Conservation (phyloP, 805 yeast genomes). For the Blastobotrys attinorum region DNA sequence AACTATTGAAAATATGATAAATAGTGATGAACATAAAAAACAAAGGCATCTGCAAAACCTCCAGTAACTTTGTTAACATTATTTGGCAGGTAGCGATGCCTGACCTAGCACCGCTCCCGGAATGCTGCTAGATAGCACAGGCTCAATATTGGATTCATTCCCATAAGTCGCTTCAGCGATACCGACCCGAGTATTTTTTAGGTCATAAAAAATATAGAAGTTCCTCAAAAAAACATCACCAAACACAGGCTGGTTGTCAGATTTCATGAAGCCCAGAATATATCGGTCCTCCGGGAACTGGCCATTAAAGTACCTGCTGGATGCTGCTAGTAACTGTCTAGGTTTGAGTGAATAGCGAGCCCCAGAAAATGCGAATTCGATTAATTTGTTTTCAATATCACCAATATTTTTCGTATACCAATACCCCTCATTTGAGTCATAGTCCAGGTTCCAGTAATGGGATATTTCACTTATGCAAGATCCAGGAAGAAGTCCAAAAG, state of each 20-base stretch:
- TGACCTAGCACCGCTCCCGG: no score
- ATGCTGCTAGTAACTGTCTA: conserved; percentile 14
- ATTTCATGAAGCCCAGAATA: conserved; percentile 11
- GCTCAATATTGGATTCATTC: conserved; percentile 1
- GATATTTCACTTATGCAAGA: conserved; percentile 3
- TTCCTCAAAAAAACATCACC: conserved; percentile 17
- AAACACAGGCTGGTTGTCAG: conserved; percentile 5
- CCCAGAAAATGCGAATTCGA: conserved; percentile 19
- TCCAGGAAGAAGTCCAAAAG: conserved; percentile 26
- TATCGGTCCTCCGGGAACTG: conserved; percentile 7
- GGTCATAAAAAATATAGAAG: conserved; percentile 17
- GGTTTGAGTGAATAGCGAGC: conserved; percentile 19
- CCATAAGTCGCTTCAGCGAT: conserved; percentile 13
- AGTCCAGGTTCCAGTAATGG: conserved; percentile 3
- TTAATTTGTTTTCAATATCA: background rate
- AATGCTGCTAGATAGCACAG: no score
- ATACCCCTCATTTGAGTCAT: conserved; percentile 6
- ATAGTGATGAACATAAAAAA: no score
- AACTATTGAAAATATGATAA: no score
- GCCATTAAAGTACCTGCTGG: conserved; percentile 4
- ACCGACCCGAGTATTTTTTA: conserved; percentile 12
- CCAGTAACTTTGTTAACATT: no score
- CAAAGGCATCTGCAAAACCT: no score
- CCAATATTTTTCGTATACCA: conserved; percentile 1
- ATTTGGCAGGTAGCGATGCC: no score